Evolutionary conservation across 2,329 filamentous ascomycete species (phyloP).

Genomic region (Penicillium sp.): DNA sequence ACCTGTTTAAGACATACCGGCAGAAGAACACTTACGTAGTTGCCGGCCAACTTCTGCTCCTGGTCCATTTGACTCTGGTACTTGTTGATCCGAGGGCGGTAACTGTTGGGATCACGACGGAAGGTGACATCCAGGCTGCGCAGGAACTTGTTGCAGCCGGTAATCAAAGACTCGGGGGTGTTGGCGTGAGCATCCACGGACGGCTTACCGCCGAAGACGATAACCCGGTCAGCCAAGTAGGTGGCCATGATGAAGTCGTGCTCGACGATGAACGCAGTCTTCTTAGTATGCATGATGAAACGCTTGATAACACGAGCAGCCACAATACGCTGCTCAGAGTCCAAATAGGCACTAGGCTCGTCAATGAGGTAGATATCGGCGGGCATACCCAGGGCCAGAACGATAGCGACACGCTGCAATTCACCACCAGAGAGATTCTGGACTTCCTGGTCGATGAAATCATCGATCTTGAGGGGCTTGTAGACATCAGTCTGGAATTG

Average conservation of each 20-base stretch:
- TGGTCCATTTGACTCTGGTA: conserved; percentile 91
- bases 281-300: conserved; percentile 99
- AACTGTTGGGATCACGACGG: conserved; percentile 94
- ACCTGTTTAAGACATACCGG: not conserved
- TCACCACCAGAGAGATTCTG: conserved; percentile 99
- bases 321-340: conserved; percentile 98
- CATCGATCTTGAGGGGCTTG: conserved; percentile 97
- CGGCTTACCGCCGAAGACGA: conserved; percentile 94
- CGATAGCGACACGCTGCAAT: conserved; percentile 97
- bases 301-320: conserved; percentile 97
- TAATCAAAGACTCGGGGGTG: conserved; percentile 83
- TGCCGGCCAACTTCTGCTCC: conserved; percentile 90
- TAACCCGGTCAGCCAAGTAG: conserved; percentile 85
- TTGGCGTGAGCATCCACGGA: conserved; percentile 86
- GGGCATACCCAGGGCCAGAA: conserved; percentile 89
- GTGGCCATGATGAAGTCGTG: conserved; percentile 99
- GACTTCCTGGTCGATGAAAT: conserved; percentile 99
- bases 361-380: conserved; percentile 99
- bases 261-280: conserved; percentile 98
- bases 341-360: conserved; percentile 94
- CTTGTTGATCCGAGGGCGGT: conserved; percentile 98
- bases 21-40: conserved; percentile 54
- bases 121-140: conserved; percentile 98
- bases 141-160: conserved; percentile 93
- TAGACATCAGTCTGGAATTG: conserved; percentile 99